Base-by-base conservation (phyloP, 2,329 filamentous ascomycete genomes). In the Aspergillus ustus region DNA sequence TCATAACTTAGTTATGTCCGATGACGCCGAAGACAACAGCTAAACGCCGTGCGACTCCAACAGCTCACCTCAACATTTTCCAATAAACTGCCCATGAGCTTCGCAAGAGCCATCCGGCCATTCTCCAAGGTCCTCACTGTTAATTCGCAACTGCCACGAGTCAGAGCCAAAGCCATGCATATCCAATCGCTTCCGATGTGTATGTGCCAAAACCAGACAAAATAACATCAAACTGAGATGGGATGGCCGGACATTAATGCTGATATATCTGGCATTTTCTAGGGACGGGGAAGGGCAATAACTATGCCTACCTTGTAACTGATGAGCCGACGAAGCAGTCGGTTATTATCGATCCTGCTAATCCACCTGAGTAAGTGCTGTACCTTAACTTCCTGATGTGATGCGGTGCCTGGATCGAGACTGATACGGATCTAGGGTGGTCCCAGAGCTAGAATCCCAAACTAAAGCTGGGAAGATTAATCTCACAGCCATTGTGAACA, bases 401-500 rank as follows among this genome's bases (percentile, higher is more conserved):
- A n/a, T n/a, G n/a, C n/a, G n/a, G n/a, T n/a, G n/a, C 28, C 28
- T 43, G 22, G 28, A 19, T 56, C 25, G 34, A n/a, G 45, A 25
- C 7, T n/a, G 31, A 65, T 34, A 43, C 28, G 63, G 6, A 52
- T 48, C 3, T 56, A 89, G 87, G 68, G 87, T 89, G 4, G 75
- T 85, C 3, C 87, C 87, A 13, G 81, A 84, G 9, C 79, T 99
- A 56, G 89, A 94, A 74, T 84, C 93, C 66, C 88, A 91, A 62
- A 89, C 91, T 6, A 79, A 87, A 45, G 80, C 82, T 22, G 89
- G 90, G 17, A 85, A 87, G 68, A 92, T 97, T 73, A 93, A 96
- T 69, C 80, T 99, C 64, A 93, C 85, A 25, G 91, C 89, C 53
- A 96, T 99, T 73, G 89, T 98, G 71, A 99, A 99, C 75, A 99